Evolutionary conservation across 345 rosid species (phyloP), one percentile per base, ranked within the genome.

Genomic region (Eucalyptus marginata): DNA sequence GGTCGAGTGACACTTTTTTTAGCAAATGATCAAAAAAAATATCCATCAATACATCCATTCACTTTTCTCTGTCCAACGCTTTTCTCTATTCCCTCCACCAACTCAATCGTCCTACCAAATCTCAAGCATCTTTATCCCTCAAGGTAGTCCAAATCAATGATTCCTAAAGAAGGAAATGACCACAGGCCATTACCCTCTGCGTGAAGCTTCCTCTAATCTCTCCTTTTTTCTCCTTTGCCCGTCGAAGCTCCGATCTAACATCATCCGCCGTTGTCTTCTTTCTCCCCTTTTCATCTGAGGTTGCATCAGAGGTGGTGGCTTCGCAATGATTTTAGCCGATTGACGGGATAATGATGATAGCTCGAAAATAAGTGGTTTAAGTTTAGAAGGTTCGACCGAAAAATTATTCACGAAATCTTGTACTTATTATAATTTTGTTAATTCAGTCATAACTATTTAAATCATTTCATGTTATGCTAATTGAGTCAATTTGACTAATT

Each of bases 311-410:
- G 10, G 36, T n/a, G 31, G 76, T 14, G 36, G 6, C 76, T 64
- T n/a, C 2, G 10, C 36, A 15, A n/a, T n/a, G 76, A 64, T 64
- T n/a, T 64, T n/a, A 64, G 36, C 7, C 10, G 20, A 64, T 14
- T 12, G 76, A 64, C 11, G 0, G 5, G 76, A 64, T n/a, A 1
- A 14, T 7, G 10, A 64, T n/a, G 76, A 14, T 64, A 64, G 40
- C 76, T 64, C 10, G 1, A 64, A 64, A n/a, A 64, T 64, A 64
- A 64, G 76, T 7, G 10, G 3, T n/a, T n/a, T 10, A 14, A 64
- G 20, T n/a, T n/a, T n/a, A 64, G 76, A n/a, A 14, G 22, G 11
- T n/a, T 24, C 5, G 3, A 10, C 3, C 0, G 5, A 25, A 24
- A 56, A 24, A 56, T 25, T 24, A 25, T 0, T 25, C 62, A 56